A percentile compares a stretch with the other conserved stretches of the same genome.
These are phyloP conservation scores for Diutina rugosa DNA, from an alignment of 1,139 yeast species.

Conservation along the genomic window DNA sequence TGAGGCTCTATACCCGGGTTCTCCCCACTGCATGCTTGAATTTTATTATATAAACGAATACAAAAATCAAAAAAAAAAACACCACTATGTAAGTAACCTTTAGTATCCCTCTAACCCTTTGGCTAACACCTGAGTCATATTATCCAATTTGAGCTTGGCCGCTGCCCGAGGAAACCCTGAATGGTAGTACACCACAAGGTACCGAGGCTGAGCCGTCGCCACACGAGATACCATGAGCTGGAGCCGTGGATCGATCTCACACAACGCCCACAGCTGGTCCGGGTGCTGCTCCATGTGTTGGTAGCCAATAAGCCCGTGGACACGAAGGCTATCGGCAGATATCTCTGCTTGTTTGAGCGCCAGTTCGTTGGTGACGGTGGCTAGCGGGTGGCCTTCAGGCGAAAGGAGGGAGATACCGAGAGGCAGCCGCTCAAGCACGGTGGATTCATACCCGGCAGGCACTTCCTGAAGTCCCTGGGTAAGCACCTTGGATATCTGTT, in stretches of 20 bases:
- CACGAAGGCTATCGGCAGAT: slow-evolving; percentile 23
- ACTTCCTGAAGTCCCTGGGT: slow-evolving; percentile 21
- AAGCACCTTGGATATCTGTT: slow-evolving; percentile 28
- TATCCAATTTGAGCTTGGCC: slow-evolving; percentile 32
- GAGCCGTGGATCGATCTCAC: slow-evolving; percentile 19
- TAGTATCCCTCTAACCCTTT: slow-evolving; percentile 22
- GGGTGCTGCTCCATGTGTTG: slow-evolving; percentile 16
- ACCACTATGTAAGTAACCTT: not conserved
- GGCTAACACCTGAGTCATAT: slow-evolving; percentile 16
- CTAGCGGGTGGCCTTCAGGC: slow-evolving; percentile 25
- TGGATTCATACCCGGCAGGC: not conserved
- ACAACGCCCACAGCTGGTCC: slow-evolving; percentile 16
- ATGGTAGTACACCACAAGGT: slow-evolving; percentile 20
- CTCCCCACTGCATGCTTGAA: not conserved
- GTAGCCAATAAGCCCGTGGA: slow-evolving; percentile 32
- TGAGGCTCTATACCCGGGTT: not conserved
- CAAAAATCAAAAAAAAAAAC: not conserved
- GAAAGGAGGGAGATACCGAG: slow-evolving; percentile 31
- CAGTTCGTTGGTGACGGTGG: slow-evolving; percentile 17
- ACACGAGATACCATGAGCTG: slow-evolving; percentile 16
- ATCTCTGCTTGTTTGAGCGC: slow-evolving; percentile 9
- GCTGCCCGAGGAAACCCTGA: slow-evolving; percentile 22
- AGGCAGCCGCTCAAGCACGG: slow-evolving; percentile 9
- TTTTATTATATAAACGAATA: not conserved
- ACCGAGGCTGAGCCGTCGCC: slow-evolving; percentile 8